These are phyloP conservation scores for Kappamyces sp. DNA, from an alignment of 192 early-diverging fungal genomes.

Conservation along the genomic window DNA sequence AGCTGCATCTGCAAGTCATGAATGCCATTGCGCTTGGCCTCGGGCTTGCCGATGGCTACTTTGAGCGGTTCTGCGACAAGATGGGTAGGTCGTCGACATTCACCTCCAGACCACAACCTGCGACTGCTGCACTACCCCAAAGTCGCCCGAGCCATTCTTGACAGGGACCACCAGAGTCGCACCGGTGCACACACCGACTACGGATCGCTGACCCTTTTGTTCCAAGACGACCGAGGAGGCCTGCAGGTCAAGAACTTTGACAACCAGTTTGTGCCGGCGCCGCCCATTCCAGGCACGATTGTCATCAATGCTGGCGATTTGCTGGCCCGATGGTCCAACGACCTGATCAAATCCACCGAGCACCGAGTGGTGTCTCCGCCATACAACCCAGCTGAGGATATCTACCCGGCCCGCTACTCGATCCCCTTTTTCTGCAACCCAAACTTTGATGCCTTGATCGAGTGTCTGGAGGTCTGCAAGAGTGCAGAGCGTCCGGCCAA, in stretches of 20 bases:
- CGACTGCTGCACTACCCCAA: slow-evolving; percentile 60
- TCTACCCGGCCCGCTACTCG: slow-evolving; percentile 21
- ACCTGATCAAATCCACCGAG: neutral
- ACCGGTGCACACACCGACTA: slow-evolving; percentile 56
- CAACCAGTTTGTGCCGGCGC: slow-evolving; percentile 51
- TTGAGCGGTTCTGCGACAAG: neutral
- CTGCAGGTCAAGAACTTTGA: slow-evolving; percentile 24
- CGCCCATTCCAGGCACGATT: slow-evolving; percentile 45
- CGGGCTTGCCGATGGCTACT: slow-evolving; percentile 35
- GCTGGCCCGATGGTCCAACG: slow-evolving; percentile 20
- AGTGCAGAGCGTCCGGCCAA: too few species aligned
- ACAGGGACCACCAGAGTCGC: slow-evolving; percentile 28
- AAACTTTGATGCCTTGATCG: neutral
- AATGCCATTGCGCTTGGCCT: slow-evolving; percentile 58
- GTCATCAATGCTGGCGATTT: slow-evolving; percentile 41
- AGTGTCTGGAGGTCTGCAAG: neutral
- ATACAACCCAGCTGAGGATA: slow-evolving; percentile 28
- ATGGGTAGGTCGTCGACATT: slow-evolving; percentile 31
- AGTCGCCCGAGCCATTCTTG: slow-evolving; percentile 20
- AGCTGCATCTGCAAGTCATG: slow-evolving; percentile 41
- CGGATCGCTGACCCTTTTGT: slow-evolving; percentile 60
- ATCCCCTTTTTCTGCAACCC: slow-evolving; percentile 25
- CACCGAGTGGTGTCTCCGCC: slow-evolving; percentile 8
- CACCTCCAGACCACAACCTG: slow-evolving; percentile 36
- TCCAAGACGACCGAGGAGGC: slow-evolving; percentile 54